phyloP scores from a whole-genome alignment of 768 basidiomycete genomes.

The Hericium alpestre region DNA sequence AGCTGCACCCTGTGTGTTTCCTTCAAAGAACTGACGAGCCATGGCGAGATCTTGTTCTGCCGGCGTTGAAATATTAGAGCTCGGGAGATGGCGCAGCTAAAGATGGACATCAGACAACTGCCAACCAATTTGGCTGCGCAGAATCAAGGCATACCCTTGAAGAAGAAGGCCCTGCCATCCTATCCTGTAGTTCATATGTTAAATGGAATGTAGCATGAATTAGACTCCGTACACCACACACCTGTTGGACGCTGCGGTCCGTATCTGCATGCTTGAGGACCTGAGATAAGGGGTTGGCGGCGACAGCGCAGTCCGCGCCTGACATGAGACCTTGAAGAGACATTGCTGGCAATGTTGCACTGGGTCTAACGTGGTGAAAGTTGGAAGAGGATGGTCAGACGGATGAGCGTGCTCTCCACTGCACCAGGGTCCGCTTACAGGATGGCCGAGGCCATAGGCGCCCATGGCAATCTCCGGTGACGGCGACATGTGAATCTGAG shows the following conservation, averaged over 20 bases:
- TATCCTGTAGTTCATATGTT: conserved; percentile 39
- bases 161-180: conserved; percentile 62
- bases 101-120: background rate
- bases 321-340: conserved; percentile 74
- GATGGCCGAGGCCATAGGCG: background rate
- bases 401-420: too few relatives aligned
- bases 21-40: conserved; percentile 73
- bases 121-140: background rate
- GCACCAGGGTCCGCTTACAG: background rate
- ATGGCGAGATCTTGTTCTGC: conserved; percentile 61
- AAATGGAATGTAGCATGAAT: background rate
- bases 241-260: conserved; percentile 83
- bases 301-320: conserved; percentile 80
- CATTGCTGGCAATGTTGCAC: conserved; percentile 30
- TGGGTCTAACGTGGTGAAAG: conserved; percentile 6
- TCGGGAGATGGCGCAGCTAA: conserved; percentile 70
- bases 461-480: background rate
- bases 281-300: conserved; percentile 78
- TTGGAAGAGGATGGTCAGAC: background rate
- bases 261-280: conserved; percentile 85
- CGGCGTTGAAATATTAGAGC: conserved; percentile 35
- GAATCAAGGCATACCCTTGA: conserved; percentile 38
- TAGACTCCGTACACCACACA: conserved; percentile 22
- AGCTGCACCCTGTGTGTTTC: conserved; percentile 24
- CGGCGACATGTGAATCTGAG: background rate